Base-by-base conservation (phyloP, 352 stramenopile genomes). In the Blastocystis sp. region DNA sequence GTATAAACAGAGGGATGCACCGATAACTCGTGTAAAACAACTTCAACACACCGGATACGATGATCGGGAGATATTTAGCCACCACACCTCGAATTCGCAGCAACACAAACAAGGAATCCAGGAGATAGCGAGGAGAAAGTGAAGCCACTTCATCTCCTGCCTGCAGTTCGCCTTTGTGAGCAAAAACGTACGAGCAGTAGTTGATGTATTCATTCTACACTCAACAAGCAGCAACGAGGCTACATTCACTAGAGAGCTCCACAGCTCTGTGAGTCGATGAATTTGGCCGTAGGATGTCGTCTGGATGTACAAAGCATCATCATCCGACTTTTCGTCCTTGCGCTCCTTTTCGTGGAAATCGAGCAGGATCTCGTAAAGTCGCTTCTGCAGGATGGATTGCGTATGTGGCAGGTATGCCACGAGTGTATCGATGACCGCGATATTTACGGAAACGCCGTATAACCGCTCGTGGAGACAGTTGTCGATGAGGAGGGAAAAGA, bases 61-160 rank as follows among this genome's bases (percentile, higher is more conserved):
- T n/a, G 34, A 84, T 68, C n/a, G 73, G 73, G 3, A 50, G 73
- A 45, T 84, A 84, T 47, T 84, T 84, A 29, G 56, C n/a, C 37
- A 43, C 73, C 2, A 84, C 73, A 0, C 73, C 73, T 2, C 43
- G 62, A 29, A 64, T 26, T 15, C 47, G 54, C 26, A 84, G 34
- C 13, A 84, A 37, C 73, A 84, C 26, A 26, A 69, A 45, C 56
- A 34, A 47, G 18, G 47, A 59, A 63, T 68, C 43, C 20, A 59
- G n/a, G 7, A 84, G 73, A 23, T 34, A n/a, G 23, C 39, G 54
- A 13, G 47, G 9, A n/a, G 73, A 68, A 8, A 54, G 56, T 6
- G 29, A 20, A 5, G 20, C 5, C 9, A 66, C 47, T 9, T 54
- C n/a, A 9, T 69, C 50, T 20, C 47, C 47, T 8, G 34, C 29